These are phyloP conservation scores for Aspergillus piperis DNA, from an alignment of 2,329 filamentous ascomycete genomes.

Conservation along the genomic window DNA sequence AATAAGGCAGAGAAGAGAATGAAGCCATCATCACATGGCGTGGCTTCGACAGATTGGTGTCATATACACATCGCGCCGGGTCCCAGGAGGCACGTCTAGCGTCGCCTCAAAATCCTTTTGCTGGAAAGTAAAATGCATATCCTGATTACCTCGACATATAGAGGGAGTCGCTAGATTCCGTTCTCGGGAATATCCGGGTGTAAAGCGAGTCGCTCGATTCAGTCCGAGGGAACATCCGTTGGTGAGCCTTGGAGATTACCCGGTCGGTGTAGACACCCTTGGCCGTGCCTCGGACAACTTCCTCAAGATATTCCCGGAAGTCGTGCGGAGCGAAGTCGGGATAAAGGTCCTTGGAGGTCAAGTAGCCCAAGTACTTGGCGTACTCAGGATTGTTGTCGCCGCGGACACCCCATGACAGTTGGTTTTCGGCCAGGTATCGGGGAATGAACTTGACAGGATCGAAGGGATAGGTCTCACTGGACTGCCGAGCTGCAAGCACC, in stretches of 20 bases:
- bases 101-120: conserved; percentile 6
- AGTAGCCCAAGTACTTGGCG: conserved; percentile 58
- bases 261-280: conserved; percentile 41
- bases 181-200: conserved; percentile 38
- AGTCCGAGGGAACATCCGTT: conserved; percentile 38
- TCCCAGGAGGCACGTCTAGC: conserved; percentile 4
- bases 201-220: conserved; percentile 41
- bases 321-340: conserved; percentile 50
- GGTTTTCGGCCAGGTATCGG: conserved; percentile 47
- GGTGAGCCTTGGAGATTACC: conserved; percentile 37
- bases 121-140: neutral
- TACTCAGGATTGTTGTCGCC: conserved; percentile 57
- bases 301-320: conserved; percentile 44
- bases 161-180: conserved; percentile 40
- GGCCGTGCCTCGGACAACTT: conserved; percentile 45
- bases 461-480: conserved; percentile 40
- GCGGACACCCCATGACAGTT: conserved; percentile 50
- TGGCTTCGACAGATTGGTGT: neutral
- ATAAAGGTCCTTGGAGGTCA: conserved; percentile 56
- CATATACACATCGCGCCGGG: conserved; percentile 6
- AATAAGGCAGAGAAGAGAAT: neutral
- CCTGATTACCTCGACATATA: conserved; percentile 33
- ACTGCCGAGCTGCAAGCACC: conserved; percentile 36
- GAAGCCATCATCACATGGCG: neutral
- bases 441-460: conserved; percentile 40